Conservation (phyloP, 805 yeast genomes). For the Starmerella cellae region DNA sequence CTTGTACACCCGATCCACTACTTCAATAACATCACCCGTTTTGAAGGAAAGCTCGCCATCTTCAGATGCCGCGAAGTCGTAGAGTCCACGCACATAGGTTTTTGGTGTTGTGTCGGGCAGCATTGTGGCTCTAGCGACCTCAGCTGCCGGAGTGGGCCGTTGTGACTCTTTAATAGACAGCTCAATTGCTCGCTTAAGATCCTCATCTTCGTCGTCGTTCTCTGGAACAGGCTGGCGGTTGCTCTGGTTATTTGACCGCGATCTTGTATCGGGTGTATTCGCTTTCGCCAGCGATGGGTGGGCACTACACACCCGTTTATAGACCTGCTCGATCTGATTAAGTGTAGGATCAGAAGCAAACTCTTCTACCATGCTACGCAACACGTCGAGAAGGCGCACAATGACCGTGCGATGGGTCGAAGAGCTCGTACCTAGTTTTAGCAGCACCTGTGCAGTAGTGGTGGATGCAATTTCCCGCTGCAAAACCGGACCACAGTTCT, state of each 20-base stretch:
- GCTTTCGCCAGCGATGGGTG: slow-evolving; percentile 5
- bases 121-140: slow-evolving; percentile 1
- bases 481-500: slow-evolving; percentile 62
- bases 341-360: slow-evolving; percentile 68
- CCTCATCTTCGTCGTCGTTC: slow-evolving; percentile 55
- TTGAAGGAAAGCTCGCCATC: slow-evolving; percentile 78
- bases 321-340: slow-evolving; percentile 52
- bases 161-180: slow-evolving; percentile 16
- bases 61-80: slow-evolving; percentile 64
- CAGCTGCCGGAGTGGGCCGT: slow-evolving; percentile 2
- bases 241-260: background rate
- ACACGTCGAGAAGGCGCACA: slow-evolving; percentile 47
- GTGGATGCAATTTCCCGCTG: slow-evolving; percentile 50
- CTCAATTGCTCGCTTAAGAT: slow-evolving; percentile 48
- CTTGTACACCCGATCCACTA: slow-evolving; percentile 71
- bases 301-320: slow-evolving; percentile 35
- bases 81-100: slow-evolving; percentile 63
- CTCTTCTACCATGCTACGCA: slow-evolving; percentile 50
- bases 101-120: background rate
- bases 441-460: slow-evolving; percentile 37
- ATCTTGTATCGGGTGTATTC: background rate
- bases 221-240: slow-evolving; percentile 22
- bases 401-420: slow-evolving; percentile 57
- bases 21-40: slow-evolving; percentile 77
- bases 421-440: slow-evolving; percentile 39